Base-by-base conservation (phyloP, 2,329 filamentous ascomycete genomes). In the Aspergillus eucalypticola region DNA sequence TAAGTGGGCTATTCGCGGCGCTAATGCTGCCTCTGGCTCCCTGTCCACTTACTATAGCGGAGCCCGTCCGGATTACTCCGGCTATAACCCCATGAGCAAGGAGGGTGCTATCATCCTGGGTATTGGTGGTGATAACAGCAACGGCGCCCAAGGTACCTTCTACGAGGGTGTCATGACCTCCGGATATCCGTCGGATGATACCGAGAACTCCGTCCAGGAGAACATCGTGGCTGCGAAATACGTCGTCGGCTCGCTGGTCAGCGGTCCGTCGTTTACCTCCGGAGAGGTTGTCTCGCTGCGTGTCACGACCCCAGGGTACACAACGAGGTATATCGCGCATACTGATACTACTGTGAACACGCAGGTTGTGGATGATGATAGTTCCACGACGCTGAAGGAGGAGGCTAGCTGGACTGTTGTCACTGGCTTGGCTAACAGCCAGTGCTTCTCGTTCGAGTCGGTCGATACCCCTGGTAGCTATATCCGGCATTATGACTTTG, bases 71-170 rank as follows among this genome's bases (percentile, higher is more conserved):
- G 78, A 35, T n/a, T 66, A 42, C 3, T 62, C 69, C 13, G 85
- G 84, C 8, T 88, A 88, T 73, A 83, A 86, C 69, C 74, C 82
- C 0, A 89, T 89, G 87, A 77, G 67, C 64, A 88, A 88, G 64
- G 86, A 89, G 68, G 86, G 86, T 11, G 82, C 86, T 58, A 86
- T 89, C 48, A 81, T 89, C 60, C 84, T 89, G n/a, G 86, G 87
- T n/a, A 88, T 88, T 56, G 87, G 87, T n/a, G 87, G 87, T 7
- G 87, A 89, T 66, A 89, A 87, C 75, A 86, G 84, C 68, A 75
- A 78, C 65, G 67, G 82, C 50, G 86, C 79, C 0, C 84, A 87
- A 68, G 86, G 86, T 25, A 88, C 86, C 0, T 87, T 86, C 67
- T 86, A 88, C 71, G 86, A 89, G 73, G 86, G 86, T 23, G 85